A percentile compares a stretch with the other conserved stretches of the same genome.
Conservation (phyloP, 305 asterid genomes). For the Coffea humblotiana region DNA sequence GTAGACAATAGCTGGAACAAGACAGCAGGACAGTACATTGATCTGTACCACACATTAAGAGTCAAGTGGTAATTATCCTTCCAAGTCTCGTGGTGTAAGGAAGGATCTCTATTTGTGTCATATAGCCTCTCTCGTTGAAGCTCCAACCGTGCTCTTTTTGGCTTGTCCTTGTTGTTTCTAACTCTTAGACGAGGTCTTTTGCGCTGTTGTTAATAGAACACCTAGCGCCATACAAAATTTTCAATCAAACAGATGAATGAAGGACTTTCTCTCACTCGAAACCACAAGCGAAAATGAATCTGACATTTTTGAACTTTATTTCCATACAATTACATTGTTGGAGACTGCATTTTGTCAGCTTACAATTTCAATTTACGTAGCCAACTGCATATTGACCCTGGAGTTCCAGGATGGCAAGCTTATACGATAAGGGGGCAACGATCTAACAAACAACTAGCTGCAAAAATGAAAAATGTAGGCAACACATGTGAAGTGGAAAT, state of each 20-base stretch:
- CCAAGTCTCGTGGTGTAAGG: background rate
- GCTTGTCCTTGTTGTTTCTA: background rate
- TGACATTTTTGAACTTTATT: too few relatives aligned
- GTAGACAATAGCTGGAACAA: slow-evolving; percentile 78
- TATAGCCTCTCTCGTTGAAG: background rate
- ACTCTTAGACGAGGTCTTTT: background rate
- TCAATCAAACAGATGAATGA: background rate
- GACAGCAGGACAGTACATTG: slow-evolving; percentile 74
- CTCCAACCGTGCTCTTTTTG: background rate
- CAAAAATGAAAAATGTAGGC: too few relatives aligned
- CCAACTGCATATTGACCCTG: background rate
- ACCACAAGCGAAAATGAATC: background rate
- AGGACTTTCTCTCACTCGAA: background rate
- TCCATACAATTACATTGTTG: background rate
- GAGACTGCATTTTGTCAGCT: background rate
- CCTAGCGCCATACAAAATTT: background rate
- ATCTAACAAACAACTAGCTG: too few relatives aligned
- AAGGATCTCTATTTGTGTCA: too few relatives aligned
- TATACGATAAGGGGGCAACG: too few relatives aligned
- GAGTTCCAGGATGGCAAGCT: too few relatives aligned
- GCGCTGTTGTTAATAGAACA: background rate
- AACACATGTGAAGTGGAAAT: background rate
- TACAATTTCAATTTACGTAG: background rate
- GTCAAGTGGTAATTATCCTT: slow-evolving; percentile 19
- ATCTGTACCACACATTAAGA: slow-evolving; percentile 55